Evolutionary conservation across 768 basidiomycete species (phyloP).

Genomic region (Leccinum sublutescens): DNA sequence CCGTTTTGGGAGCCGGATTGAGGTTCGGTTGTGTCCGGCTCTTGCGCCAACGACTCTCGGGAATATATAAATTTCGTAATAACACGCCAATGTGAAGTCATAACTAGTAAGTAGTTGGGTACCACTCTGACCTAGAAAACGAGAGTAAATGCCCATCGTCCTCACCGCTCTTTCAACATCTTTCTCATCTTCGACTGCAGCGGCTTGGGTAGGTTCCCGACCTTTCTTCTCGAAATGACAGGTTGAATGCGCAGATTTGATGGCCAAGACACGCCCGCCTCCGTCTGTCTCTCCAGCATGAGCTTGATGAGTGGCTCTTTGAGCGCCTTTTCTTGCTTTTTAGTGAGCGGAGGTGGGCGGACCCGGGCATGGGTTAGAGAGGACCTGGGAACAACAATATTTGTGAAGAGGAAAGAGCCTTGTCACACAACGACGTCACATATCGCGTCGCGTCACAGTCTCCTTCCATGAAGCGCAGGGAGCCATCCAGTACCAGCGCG

Average conservation of each 20-base stretch:
- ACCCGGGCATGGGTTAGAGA: conserved; percentile 23
- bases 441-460: conserved; percentile 17
- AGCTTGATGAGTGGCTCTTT: conserved; percentile 41
- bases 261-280: conserved; percentile 42
- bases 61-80: no score
- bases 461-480: conserved; percentile 18
- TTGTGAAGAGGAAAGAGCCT: background rate
- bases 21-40: no score
- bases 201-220: conserved; percentile 39
- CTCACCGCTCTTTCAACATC: conserved; percentile 37
- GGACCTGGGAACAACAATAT: conserved; percentile 36
- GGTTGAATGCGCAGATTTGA: conserved; percentile 52
- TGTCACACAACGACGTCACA: conserved; percentile 13
- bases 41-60: no score
- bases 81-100: no score
- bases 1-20: no score
- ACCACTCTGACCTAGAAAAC: conserved; percentile 5
- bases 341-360: conserved; percentile 34
- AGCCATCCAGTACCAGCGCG: background rate
- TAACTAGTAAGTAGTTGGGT: background rate
- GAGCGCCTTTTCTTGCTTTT: conserved; percentile 24
- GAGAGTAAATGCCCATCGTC: background rate
- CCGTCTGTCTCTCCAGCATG: conserved; percentile 40
- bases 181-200: conserved; percentile 40
- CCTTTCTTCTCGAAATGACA: conserved; percentile 36